Evolutionary conservation across 2,329 filamentous ascomycete genomes (phyloP).

Genomic region (Aspergillus udagawae): DNA sequence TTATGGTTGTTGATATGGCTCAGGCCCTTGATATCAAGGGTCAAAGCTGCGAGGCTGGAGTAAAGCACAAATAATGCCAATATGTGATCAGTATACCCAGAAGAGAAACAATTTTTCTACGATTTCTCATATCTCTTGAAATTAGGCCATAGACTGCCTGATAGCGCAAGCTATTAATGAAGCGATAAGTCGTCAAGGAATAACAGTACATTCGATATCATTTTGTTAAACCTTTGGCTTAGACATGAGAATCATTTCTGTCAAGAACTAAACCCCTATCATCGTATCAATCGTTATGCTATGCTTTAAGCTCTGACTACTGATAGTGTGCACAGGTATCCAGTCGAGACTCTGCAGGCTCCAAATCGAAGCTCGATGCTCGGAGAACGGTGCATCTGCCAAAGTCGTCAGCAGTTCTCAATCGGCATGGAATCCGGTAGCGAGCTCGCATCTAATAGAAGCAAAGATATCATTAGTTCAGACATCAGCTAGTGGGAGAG

Average conservation of each 20-base stretch:
- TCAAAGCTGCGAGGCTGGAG: neutral
- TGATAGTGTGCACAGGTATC: neutral
- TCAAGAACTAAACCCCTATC: neutral
- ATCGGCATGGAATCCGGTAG: conserved; percentile 15
- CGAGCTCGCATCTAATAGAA: conserved; percentile 18
- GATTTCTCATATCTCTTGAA: neutral
- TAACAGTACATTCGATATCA: neutral
- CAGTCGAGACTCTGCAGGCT: neutral
- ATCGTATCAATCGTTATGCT: neutral
- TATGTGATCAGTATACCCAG: neutral
- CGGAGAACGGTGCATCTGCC: neutral
- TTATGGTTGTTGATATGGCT: neutral
- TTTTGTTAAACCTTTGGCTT: neutral
- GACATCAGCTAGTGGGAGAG: neutral
- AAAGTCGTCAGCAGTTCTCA: neutral
- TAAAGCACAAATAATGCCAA: neutral
- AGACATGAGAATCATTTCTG: neutral
- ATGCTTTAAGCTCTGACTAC: neutral
- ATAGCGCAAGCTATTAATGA: neutral
- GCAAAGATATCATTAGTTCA: conserved; percentile 1
- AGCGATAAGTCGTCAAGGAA: neutral
- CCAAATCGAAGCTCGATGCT: neutral
- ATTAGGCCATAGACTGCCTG: neutral
- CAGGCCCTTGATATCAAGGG: neutral
- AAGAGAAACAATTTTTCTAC: neutral